A percentile compares a stretch with the other conserved stretches of the same genome.
phyloP scores from a whole-genome alignment of 495 filamentous ascomycete species.

The Chaetomium cochliodes region DNA sequence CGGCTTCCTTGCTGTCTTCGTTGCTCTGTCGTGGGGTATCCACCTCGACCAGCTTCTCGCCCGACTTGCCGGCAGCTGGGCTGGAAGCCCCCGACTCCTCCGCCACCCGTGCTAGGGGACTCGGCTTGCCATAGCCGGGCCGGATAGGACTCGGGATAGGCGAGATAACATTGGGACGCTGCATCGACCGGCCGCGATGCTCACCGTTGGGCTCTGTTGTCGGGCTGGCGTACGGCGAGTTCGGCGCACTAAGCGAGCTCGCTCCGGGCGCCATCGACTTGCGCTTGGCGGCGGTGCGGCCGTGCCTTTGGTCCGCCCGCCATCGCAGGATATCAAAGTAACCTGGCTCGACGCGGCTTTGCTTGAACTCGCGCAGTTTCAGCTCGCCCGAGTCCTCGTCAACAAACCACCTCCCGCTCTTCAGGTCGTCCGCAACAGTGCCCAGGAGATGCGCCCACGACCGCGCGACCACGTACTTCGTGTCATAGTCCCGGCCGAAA shows the following conservation, averaged over 20 bases:
- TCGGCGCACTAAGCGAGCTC: conserved; percentile 43
- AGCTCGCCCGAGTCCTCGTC: conserved; percentile 91
- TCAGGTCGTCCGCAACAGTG: conserved; percentile 83
- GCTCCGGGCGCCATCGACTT: conserved; percentile 40
- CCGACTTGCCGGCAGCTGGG: conserved; percentile 5
- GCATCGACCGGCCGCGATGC: conserved; percentile 52
- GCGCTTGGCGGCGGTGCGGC: conserved; percentile 56
- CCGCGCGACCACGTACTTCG: conserved; percentile 91
- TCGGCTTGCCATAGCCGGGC: conserved; percentile 51
- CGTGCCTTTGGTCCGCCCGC: conserved; percentile 91
- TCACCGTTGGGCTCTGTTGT: conserved; percentile 48
- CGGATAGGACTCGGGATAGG: conserved; percentile 55
- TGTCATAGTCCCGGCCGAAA: conserved; percentile 96
- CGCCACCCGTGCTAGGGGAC: conserved; percentile 52
- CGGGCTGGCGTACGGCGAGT: conserved; percentile 56
- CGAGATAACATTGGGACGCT: conserved; percentile 52
- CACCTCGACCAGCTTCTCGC: conserved; percentile 45
- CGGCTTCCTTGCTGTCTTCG: conserved; percentile 43
- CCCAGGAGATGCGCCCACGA: conserved; percentile 91
- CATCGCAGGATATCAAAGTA: conserved; percentile 95
- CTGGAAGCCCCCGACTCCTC: conserved; percentile 44
- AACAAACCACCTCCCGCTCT: conserved; percentile 79
- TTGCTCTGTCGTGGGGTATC: conserved; percentile 52
- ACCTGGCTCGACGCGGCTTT: conserved; percentile 80
- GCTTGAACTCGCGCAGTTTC: conserved; percentile 87